Conservation (phyloP, 495 filamentous ascomycete genomes). For the Xylaria sp. region DNA sequence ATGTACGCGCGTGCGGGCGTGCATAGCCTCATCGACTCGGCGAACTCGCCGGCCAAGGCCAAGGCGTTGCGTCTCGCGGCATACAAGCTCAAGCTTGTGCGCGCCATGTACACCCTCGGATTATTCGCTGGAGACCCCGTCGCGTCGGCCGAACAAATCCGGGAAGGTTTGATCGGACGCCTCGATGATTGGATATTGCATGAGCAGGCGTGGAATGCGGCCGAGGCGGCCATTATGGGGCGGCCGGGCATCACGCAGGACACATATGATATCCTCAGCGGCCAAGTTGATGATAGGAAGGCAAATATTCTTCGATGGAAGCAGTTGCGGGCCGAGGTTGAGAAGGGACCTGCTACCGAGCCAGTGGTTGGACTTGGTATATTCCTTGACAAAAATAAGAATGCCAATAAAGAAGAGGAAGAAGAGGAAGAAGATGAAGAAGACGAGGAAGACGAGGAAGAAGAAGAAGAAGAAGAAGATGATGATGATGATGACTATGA, state of each 20-base stretch:
- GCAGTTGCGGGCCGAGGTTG: neutral
- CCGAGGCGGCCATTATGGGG: neutral
- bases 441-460: too few relatives aligned
- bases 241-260: neutral
- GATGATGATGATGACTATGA: too few relatives aligned
- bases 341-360: neutral
- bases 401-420: neutral
- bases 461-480: too few relatives aligned
- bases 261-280: neutral
- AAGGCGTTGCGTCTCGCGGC: slow-evolving; percentile 21
- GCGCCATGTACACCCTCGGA: slow-evolving; percentile 26
- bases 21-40: neutral
- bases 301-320: slow-evolving; percentile 3
- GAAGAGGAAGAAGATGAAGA: neutral
- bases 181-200: slow-evolving; percentile 22
- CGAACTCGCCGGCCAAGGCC: neutral
- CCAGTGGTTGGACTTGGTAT: neutral
- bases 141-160: neutral
- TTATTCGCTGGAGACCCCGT: slow-evolving; percentile 21
- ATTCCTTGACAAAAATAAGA: neutral
- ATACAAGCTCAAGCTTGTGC: slow-evolving; percentile 25
- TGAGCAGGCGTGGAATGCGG: slow-evolving; percentile 14
- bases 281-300: neutral
- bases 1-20: neutral
- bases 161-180: slow-evolving; percentile 8